phyloP scores from a whole-genome alignment of 1,284 basidiomycete genomes.

The Fomes fomentarius region DNA sequence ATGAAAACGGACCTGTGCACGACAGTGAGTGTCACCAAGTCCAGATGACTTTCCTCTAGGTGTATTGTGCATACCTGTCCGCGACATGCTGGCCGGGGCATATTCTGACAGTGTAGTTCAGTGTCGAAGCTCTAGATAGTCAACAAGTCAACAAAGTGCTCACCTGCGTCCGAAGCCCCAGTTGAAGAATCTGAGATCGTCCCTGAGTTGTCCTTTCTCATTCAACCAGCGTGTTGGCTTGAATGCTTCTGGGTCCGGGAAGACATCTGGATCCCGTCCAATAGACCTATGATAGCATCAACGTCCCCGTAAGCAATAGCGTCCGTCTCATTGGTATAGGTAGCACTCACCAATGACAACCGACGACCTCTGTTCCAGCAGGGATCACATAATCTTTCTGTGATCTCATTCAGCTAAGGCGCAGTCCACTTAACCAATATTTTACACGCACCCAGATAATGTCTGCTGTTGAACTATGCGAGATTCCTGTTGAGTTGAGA shows the following conservation, averaged over 20 bases:
- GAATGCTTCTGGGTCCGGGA: slow-evolving; percentile 62
- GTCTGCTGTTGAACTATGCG: slow-evolving; percentile 60
- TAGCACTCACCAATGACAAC: slow-evolving; percentile 55
- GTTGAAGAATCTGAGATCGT: slow-evolving; percentile 51
- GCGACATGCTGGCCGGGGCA: slow-evolving; percentile 67
- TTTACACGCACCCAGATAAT: slow-evolving; percentile 53
- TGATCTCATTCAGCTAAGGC: not conserved
- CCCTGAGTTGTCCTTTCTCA: slow-evolving; percentile 47
- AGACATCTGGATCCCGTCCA: slow-evolving; percentile 55
- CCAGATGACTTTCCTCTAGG: not conserved
- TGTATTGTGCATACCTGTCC: slow-evolving; percentile 36
- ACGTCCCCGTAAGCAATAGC: not conserved
- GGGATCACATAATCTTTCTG: slow-evolving; percentile 61
- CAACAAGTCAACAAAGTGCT: not conserved
- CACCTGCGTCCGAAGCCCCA: slow-evolving; percentile 66
- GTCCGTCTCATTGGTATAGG: not conserved
- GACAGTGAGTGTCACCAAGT: not conserved
- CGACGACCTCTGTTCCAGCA: slow-evolving; percentile 58
- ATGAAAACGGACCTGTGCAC: slow-evolving; percentile 52
- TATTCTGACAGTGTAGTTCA: slow-evolving; percentile 37
- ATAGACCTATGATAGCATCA: slow-evolving; percentile 43
- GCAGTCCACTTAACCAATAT: not conserved
- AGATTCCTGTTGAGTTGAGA: slow-evolving; percentile 41
- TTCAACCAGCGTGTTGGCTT: slow-evolving; percentile 61
- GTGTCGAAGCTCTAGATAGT: not conserved